Evolutionary conservation across 257 asterid genomes (phyloP).

Genomic region (Apocynum venetum): DNA sequence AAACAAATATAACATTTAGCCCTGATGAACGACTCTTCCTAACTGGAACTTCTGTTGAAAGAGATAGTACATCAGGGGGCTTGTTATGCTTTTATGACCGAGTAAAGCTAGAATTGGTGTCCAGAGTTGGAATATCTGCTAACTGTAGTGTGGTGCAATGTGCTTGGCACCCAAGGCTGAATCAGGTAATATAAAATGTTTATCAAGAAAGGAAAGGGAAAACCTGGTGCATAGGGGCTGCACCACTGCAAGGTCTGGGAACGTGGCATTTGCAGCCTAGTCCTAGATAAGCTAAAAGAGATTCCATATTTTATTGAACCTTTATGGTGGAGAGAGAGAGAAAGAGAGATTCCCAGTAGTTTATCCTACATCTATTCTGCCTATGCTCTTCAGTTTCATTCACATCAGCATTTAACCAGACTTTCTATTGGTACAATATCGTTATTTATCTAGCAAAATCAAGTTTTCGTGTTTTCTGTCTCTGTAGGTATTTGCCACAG

Average conservation of each 20-base stretch:
- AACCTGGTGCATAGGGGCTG: not conserved
- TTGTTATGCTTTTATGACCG: conserved; percentile 77
- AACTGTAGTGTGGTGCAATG: conserved; percentile 86
- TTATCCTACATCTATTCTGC: not conserved
- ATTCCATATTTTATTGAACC: not conserved
- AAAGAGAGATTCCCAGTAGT: not conserved
- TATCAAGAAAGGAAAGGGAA: not conserved
- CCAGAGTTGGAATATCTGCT: conserved; percentile 84
- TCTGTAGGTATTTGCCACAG: conserved; percentile 69
- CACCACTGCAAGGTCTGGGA: not conserved
- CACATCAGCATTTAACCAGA: not conserved
- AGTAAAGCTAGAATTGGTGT: conserved; percentile 66
- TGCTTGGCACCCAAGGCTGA: conserved; percentile 91
- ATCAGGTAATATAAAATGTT: conserved; percentile 55
- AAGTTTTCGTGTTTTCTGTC: conserved; percentile 7
- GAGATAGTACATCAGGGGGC: conserved; percentile 74
- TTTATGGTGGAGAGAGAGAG: not conserved
- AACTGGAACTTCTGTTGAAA: conserved; percentile 88
- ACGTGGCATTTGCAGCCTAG: not conserved
- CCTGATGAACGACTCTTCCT: conserved; percentile 78
- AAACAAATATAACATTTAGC: conserved; percentile 82
- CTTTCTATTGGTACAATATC: not conserved
- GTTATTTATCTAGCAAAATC: not conserved
- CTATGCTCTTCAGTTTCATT: not conserved
- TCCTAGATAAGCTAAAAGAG: not conserved